Evolutionary conservation across 106 monocot species (phyloP).

Genomic region (Xerophyta viscosa): DNA sequence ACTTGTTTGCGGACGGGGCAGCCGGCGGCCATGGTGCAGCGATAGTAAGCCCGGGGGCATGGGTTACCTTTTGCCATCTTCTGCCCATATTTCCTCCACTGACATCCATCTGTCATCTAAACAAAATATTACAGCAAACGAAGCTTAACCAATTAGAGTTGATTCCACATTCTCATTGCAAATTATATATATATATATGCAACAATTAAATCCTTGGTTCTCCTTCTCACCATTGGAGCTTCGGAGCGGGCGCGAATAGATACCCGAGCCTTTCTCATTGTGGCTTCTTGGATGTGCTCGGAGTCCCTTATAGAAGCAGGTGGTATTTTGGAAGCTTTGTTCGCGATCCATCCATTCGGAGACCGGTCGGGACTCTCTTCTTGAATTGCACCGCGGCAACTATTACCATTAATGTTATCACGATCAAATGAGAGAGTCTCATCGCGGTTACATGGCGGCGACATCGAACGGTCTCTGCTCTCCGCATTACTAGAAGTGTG

Average conservation of each 20-base stretch:
- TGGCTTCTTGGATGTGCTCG: constrained; percentile 26
- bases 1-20: constrained; percentile 64
- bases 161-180: too few species aligned
- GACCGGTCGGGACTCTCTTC: not conserved
- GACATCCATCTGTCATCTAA: constrained; percentile 35
- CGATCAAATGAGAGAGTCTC: constrained; percentile 3
- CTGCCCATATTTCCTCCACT: constrained; percentile 78
- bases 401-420: not conserved
- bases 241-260: constrained; percentile 36
- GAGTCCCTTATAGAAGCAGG: not conserved
- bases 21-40: constrained; percentile 70
- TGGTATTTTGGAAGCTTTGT: constrained; percentile 7
- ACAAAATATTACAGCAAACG: too few species aligned
- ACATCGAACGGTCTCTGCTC: not conserved
- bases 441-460: not conserved
- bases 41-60: constrained; percentile 71
- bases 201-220: too few species aligned
- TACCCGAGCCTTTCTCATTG: constrained; percentile 35
- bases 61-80: constrained; percentile 88
- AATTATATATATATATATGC: too few species aligned
- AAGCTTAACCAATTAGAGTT: too few species aligned
- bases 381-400: not conserved
- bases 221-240: constrained; percentile 30
- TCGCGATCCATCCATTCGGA: constrained; percentile 18
- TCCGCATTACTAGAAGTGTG: constrained; percentile 17